phyloP scores from a whole-genome alignment of 495 filamentous ascomycete genomes.

The Daldinia childiae region DNA sequence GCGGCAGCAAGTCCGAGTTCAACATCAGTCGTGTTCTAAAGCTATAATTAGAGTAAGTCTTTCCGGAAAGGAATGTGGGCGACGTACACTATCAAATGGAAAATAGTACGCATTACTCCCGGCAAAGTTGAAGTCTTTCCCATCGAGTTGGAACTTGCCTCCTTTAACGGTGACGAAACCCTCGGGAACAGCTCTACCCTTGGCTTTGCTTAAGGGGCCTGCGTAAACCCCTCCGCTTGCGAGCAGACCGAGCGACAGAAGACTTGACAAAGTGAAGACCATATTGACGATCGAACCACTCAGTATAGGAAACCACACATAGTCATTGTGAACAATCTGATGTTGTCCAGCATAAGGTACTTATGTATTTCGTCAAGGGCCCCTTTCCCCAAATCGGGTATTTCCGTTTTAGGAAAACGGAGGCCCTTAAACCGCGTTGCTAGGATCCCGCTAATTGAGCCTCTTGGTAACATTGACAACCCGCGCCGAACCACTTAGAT shows the following conservation, averaged over 20 bases:
- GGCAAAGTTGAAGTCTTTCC: constrained; percentile 70
- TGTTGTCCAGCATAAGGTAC: neutral
- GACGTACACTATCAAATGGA: constrained; percentile 61
- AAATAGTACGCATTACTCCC: constrained; percentile 81
- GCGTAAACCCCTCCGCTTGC: constrained; percentile 10
- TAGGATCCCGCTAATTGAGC: constrained; percentile 25
- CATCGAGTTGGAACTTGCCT: constrained; percentile 69
- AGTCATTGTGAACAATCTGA: neutral
- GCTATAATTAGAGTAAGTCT: neutral
- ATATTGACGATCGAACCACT: constrained; percentile 11
- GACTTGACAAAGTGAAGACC: constrained; percentile 16
- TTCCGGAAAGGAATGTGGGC: neutral
- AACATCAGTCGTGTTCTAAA: constrained; percentile 65
- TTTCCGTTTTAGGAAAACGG: constrained; percentile 34
- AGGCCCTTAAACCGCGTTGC: constrained; percentile 26
- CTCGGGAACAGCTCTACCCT: constrained; percentile 21
- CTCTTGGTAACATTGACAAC: constrained; percentile 29
- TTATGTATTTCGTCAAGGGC: constrained; percentile 21
- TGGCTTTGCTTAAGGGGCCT: neutral
- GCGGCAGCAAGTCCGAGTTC: constrained; percentile 65
- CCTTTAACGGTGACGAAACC: constrained; percentile 63
- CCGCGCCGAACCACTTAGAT: neutral
- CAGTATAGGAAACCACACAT: neutral
- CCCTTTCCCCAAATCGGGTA: constrained; percentile 23
- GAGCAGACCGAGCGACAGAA: constrained; percentile 30